Percentiles rank a stretch among this genome's conserved stretches.
Conservation (phyloP, 768 basidiomycete genomes). For the Boletus huronensis region DNA sequence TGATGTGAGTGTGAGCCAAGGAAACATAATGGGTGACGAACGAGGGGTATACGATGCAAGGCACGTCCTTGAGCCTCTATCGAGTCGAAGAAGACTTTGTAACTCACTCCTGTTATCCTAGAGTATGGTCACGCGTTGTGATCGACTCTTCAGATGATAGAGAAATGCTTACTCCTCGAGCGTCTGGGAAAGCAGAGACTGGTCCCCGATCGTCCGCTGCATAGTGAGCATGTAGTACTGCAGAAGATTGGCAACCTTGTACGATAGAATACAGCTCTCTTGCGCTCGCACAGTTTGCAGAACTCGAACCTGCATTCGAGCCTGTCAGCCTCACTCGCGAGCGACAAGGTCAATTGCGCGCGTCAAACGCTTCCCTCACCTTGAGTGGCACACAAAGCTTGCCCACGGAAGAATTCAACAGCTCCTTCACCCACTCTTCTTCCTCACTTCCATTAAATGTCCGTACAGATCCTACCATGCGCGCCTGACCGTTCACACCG, state of each 20-base stretch:
- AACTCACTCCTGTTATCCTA: conserved; percentile 79
- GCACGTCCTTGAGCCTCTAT: conserved; percentile 81
- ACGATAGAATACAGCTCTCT: conserved; percentile 88
- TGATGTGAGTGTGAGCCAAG: not conserved
- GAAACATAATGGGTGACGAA: conserved; percentile 28
- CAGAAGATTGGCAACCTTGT: conserved; percentile 91
- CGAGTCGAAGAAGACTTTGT: conserved; percentile 83
- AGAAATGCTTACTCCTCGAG: conserved; percentile 65
- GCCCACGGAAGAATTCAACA: conserved; percentile 79
- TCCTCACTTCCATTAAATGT: conserved; percentile 55
- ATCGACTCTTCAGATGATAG: not conserved
- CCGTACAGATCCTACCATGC: conserved; percentile 77
- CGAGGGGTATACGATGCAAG: conserved; percentile 50
- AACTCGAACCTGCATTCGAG: conserved; percentile 63
- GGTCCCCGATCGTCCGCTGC: conserved; percentile 85
- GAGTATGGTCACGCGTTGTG: not conserved
- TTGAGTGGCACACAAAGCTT: conserved; percentile 88
- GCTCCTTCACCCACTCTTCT: conserved; percentile 73
- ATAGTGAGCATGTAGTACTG: conserved; percentile 95
- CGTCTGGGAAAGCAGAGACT: conserved; percentile 71
- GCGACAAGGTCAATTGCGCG: not conserved
- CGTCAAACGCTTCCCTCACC: conserved; percentile 38
- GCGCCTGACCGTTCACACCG: conserved; percentile 44
- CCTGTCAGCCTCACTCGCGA: not conserved
- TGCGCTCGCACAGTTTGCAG: conserved; percentile 91